Conservation (phyloP, 1,284 basidiomycete species). For the Malassezia sympodialis region DNA sequence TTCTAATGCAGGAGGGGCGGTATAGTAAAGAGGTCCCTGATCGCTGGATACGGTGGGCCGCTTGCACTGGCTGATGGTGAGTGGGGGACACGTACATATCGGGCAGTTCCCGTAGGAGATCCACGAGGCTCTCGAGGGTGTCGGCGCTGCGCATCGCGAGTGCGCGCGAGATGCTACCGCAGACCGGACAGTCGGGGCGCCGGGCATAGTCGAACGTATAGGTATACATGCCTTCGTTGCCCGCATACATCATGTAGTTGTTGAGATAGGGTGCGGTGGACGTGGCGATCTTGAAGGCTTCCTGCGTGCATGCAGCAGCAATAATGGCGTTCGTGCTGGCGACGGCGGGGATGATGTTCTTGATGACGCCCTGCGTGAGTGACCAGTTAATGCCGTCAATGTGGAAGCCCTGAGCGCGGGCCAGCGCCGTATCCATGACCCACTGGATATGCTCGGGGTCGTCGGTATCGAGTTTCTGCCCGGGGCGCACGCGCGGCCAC, state of each 20-base stretch:
- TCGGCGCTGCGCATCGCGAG: conserved; percentile 16
- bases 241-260: conserved; percentile 85
- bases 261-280: conserved; percentile 84
- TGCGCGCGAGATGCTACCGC: conserved; percentile 63
- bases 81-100: conserved; percentile 28
- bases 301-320: conserved; percentile 85
- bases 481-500: conserved; percentile 68
- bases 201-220: conserved; percentile 94
- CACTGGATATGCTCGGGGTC: conserved; percentile 93
- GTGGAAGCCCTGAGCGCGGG: conserved; percentile 74
- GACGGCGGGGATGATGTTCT: conserved; percentile 91
- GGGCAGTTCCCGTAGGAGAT: conserved; percentile 24
- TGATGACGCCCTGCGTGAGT: conserved; percentile 94
- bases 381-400: conserved; percentile 98
- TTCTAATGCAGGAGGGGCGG: conserved; percentile 80
- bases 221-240: conserved; percentile 91
- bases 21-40: conserved; percentile 65
- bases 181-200: conserved; percentile 87
- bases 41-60: conserved; percentile 22
- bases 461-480: conserved; percentile 54
- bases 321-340: conserved; percentile 46
- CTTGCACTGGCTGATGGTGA: conserved; percentile 28
- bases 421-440: conserved; percentile 67
- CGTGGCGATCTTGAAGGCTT: conserved; percentile 97
- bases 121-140: conserved; percentile 29